Conservation (phyloP, 2,329 filamentous ascomycete species). For the Fusarium setosum region DNA sequence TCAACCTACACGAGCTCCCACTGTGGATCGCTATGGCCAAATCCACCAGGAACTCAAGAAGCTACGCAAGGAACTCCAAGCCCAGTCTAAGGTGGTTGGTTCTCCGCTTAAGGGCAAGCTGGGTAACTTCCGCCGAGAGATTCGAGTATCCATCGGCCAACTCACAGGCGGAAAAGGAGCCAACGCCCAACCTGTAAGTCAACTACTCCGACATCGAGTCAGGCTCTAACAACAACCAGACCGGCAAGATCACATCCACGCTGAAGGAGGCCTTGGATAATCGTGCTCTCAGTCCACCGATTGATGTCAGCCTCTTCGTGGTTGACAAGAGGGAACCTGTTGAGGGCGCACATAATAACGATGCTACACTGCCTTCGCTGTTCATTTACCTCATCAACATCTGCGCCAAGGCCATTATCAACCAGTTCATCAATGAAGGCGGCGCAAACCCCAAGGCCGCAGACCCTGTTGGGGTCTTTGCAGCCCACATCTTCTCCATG, state of each 20-base stretch:
- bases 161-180: constrained; percentile 72
- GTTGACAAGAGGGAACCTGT: constrained; percentile 56
- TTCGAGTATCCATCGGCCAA: constrained; percentile 80
- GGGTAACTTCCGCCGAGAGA: constrained; percentile 77
- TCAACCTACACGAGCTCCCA: constrained; percentile 12
- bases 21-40: constrained; percentile 58
- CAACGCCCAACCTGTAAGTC: constrained; percentile 60
- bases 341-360: constrained; percentile 64
- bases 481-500: constrained; percentile 79
- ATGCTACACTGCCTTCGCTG: constrained; percentile 68
- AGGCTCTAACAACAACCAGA: constrained; percentile 42
- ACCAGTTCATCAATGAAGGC: constrained; percentile 76
- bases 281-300: constrained; percentile 60
- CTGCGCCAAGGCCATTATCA: constrained; percentile 78
- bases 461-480: constrained; percentile 82
- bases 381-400: constrained; percentile 83
- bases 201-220: background rate
- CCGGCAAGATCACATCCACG: constrained; percentile 49
- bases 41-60: constrained; percentile 78
- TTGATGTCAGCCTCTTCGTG: constrained; percentile 68
- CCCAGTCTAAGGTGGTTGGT: constrained; percentile 60
- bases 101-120: constrained; percentile 71
- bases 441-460: constrained; percentile 73
- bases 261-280: constrained; percentile 67
- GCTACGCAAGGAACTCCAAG: constrained; percentile 71